Evolutionary conservation across 305 asterid species (phyloP).

Genomic region (Solanum hybrid): DNA sequence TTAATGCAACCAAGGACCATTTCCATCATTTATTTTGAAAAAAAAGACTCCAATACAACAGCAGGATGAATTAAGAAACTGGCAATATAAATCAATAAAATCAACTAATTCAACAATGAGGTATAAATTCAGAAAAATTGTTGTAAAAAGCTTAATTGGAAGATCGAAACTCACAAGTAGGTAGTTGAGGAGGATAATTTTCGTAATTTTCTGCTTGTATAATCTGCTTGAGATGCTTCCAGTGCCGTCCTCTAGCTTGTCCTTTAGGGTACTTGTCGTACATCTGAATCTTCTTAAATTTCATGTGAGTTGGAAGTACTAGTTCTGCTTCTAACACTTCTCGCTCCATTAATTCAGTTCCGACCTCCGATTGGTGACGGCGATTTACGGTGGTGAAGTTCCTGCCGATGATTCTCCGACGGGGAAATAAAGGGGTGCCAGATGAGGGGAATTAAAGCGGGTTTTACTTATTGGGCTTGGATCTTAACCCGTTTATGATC

Average conservation of each 20-base stretch:
- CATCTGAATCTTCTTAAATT: constrained; percentile 75
- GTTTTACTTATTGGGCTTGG: not conserved
- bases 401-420: not conserved
- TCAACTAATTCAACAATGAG: not conserved
- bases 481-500: not conserved
- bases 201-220: constrained; percentile 81
- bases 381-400: not conserved
- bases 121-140: not conserved
- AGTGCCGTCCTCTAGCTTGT: constrained; percentile 60
- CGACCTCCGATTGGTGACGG: not conserved
- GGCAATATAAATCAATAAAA: not conserved
- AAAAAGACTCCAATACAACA: not conserved
- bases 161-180: constrained; percentile 50
- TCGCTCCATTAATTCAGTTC: constrained; percentile 41
- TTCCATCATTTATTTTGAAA: not conserved
- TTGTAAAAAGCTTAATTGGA: not conserved
- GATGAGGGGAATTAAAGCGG: not conserved
- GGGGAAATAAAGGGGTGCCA: not conserved
- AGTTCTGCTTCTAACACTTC: constrained; percentile 79
- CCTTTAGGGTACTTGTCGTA: constrained; percentile 85
- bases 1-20: not conserved
- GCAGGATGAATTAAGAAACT: not conserved
- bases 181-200: constrained; percentile 45
- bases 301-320: constrained; percentile 64
- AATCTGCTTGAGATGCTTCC: constrained; percentile 92